Evolutionary conservation across 352 stramenopile genomes (phyloP).

Genomic region (Hyaloperonospora brassicae): DNA sequence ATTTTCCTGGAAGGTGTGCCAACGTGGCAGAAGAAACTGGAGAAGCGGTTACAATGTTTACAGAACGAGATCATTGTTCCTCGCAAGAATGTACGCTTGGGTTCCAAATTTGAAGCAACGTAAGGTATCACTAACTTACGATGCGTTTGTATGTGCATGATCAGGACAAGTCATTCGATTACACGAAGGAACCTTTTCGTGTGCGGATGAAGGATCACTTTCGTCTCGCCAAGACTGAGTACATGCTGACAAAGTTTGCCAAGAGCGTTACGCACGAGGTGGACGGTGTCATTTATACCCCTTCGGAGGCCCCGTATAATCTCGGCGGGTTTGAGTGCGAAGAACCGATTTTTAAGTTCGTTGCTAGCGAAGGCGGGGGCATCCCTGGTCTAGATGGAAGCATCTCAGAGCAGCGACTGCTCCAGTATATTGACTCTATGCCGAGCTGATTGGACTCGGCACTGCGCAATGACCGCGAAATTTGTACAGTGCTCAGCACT

Average conservation of each 20-base stretch:
- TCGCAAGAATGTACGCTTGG: slow-evolving; percentile 63
- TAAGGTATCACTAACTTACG: slow-evolving; percentile 2
- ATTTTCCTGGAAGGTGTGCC: slow-evolving; percentile 68
- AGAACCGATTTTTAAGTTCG: slow-evolving; percentile 85
- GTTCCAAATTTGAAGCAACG: too few relatives aligned
- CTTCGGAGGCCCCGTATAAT: slow-evolving; percentile 76
- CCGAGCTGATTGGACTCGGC: slow-evolving; percentile 34
- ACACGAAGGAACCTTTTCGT: slow-evolving; percentile 73
- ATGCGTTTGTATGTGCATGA: neutral
- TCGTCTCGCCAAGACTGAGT: slow-evolving; percentile 78
- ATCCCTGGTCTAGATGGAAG: slow-evolving; percentile 77
- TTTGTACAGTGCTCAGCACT: slow-evolving; percentile 12
- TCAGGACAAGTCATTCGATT: slow-evolving; percentile 73
- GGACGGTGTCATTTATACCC: slow-evolving; percentile 82
- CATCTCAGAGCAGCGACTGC: slow-evolving; percentile 66
- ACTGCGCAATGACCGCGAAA: slow-evolving; percentile 6
- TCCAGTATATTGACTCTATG: slow-evolving; percentile 76
- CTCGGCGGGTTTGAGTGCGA: slow-evolving; percentile 79
- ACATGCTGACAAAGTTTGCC: slow-evolving; percentile 81
- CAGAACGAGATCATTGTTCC: slow-evolving; percentile 86
- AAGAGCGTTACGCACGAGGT: slow-evolving; percentile 81
- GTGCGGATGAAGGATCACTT: slow-evolving; percentile 88
- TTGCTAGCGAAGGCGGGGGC: slow-evolving; percentile 72
- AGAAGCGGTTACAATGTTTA: slow-evolving; percentile 81
- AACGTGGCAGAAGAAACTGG: slow-evolving; percentile 83